phyloP scores from a whole-genome alignment of 2,329 filamentous ascomycete species.

The Botryotinia calthae region DNA sequence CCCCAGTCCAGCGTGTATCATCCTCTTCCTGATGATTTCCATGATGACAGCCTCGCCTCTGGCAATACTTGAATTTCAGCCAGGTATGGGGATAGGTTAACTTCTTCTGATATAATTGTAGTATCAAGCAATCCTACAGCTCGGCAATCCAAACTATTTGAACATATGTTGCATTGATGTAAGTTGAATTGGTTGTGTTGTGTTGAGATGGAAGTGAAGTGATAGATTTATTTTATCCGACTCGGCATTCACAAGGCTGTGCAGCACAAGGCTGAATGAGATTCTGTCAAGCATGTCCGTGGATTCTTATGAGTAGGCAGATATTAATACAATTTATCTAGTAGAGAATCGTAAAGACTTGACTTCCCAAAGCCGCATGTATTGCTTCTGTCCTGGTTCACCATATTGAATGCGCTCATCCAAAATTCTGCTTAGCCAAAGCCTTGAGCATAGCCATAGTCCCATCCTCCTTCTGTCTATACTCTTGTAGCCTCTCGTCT shows the following conservation, averaged over 20 bases:
- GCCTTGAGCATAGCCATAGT: constrained; percentile 80
- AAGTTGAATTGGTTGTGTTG: neutral
- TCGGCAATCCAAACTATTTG: neutral
- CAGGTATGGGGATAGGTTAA: too few relatives aligned
- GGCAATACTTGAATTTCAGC: neutral
- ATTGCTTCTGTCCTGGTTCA: neutral
- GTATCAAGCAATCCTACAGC: neutral
- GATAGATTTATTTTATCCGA: constrained; percentile 8
- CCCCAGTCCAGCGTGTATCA: neutral
- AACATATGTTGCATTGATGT: neutral
- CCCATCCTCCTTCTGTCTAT: constrained; percentile 74
- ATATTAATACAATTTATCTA: neutral
- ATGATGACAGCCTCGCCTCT: neutral
- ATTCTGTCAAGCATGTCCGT: neutral
- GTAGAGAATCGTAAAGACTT: neutral
- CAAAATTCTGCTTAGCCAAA: constrained; percentile 77
- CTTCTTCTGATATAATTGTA: neutral
- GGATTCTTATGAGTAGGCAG: neutral
- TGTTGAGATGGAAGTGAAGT: neutral
- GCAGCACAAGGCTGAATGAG: neutral
- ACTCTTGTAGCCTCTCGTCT: constrained; percentile 69
- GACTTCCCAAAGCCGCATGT: neutral
- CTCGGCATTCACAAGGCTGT: constrained; percentile 10
- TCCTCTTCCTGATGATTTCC: constrained; percentile 13
- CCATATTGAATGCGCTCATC: constrained; percentile 38